Percentiles rank a stretch among this genome's conserved stretches.
phyloP scores from a whole-genome alignment of 1,284 basidiomycete species.

The Neonothopanus nambi region DNA sequence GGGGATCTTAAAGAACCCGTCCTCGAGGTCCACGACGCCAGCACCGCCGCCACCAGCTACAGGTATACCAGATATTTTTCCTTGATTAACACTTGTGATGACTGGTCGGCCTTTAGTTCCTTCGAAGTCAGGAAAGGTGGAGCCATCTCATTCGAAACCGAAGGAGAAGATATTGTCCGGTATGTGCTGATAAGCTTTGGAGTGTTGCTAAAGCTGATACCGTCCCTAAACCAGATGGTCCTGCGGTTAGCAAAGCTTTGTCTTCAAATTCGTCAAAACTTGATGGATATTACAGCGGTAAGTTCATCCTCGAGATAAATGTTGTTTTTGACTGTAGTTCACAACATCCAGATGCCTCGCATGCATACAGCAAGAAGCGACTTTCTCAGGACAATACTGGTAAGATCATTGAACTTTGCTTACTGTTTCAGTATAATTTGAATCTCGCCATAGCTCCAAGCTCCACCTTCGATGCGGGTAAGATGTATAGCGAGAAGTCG shows the following conservation, averaged over 20 bases:
- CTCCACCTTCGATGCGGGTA: too few relatives aligned
- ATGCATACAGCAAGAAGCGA: conserved; percentile 1
- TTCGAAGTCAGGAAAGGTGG: too few relatives aligned
- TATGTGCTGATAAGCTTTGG: too few relatives aligned
- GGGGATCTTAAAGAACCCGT: conserved; percentile 8
- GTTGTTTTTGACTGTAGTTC: too few relatives aligned
- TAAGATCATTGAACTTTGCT: neutral
- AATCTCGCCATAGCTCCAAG: too few relatives aligned
- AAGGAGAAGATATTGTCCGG: too few relatives aligned
- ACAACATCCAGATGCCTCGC: neutral
- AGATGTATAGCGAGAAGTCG: too few relatives aligned
- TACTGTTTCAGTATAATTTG: neutral
- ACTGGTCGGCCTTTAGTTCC: too few relatives aligned
- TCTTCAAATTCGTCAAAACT: conserved; percentile 5
- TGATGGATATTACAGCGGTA: conserved; percentile 11
- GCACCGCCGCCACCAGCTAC: conserved; percentile 2
- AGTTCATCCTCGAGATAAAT: neutral
- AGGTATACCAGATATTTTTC: neutral
- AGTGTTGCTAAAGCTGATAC: too few relatives aligned
- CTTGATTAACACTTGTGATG: too few relatives aligned
- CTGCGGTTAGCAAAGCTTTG: conserved; percentile 1
- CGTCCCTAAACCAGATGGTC: too few relatives aligned
- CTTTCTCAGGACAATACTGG: neutral
- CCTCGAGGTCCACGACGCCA: conserved; percentile 1
- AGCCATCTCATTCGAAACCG: too few relatives aligned